Base-by-base conservation (phyloP, 179 eudicot genomes). In the Amaranthus tricolor region DNA sequence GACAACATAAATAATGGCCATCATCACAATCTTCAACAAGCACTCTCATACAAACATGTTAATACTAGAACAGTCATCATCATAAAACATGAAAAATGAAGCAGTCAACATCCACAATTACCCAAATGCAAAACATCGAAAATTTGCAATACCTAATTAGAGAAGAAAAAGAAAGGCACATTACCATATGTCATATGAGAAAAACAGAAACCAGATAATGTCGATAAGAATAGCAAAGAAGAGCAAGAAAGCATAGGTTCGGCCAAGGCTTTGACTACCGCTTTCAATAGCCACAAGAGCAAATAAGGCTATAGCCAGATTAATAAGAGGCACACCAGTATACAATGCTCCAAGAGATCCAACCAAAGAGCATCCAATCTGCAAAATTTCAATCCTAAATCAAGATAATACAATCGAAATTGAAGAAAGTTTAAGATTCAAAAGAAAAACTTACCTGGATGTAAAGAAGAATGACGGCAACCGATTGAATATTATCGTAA, bases 241-340 rank as follows among this genome's bases (percentile, higher is more conserved):
- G 79, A 90, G 94, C 78, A 94, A 93, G 82, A 86, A 83, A 40
- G 96, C 98, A 80, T 94, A 91, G 5, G 94, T 91, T 44, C 98
- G 86, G 58, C 90, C 91, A 10, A 94, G 91, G 76, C 89, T 90
- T 79, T 94, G 98, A 75, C 95, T 94, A 76, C 94, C 94, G 79
- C 96, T 94, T 82, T 94, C 96, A 71, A 91, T 90, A 24, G 97
- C 98, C 51, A 94, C 97, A 47, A 94, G 87, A 5, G 92, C 97
- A 69, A 94, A 94, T 66, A 94, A 80, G 8, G 92, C 90, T 67
- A 89, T 90, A 47, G 85, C 91, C 83, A 89, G 83, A 79, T 90
- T 83, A 57, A 92, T 80, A 74, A 94, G 78, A 77, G 81, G 76
- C n/a, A 91, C 97, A 24, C 96, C 97, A 51, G 80, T 91, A 83